These are phyloP conservation scores for Falciphora oryzae DNA, from an alignment of 2,329 filamentous ascomycete genomes.

Conservation along the genomic window DNA sequence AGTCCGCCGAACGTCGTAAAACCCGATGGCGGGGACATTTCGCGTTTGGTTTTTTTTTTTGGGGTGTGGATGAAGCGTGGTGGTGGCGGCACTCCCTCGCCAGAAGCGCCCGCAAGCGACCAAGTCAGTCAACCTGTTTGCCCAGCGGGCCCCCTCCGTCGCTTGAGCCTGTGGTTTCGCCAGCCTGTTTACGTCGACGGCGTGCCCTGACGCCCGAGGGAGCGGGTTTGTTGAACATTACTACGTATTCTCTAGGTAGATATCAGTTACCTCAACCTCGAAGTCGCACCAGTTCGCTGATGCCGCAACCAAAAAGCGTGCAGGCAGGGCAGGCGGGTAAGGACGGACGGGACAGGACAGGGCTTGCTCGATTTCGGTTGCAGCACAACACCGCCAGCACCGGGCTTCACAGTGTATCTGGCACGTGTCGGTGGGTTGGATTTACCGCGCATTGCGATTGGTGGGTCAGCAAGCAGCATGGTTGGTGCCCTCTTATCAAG, in stretches of 20 bases:
- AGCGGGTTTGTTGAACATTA: background rate
- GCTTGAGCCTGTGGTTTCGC: background rate
- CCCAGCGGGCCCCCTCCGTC: background rate
- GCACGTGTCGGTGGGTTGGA: background rate
- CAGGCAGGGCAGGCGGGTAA: too few relatives aligned
- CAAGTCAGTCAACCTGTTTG: background rate
- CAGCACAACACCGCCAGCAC: background rate
- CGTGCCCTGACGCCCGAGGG: background rate
- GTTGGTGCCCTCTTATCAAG: conserved; percentile 1
- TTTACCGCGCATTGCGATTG: background rate
- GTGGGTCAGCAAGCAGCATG: background rate
- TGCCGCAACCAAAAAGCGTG: too few relatives aligned
- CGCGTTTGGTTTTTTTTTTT: background rate
- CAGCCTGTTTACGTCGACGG: background rate
- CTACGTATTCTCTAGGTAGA: too few relatives aligned
- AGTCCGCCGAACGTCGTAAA: background rate
- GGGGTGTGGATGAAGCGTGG: too few relatives aligned
- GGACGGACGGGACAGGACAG: too few relatives aligned
- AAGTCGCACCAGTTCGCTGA: background rate
- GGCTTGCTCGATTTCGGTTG: background rate
- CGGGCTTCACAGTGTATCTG: background rate
- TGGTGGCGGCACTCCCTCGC: background rate
- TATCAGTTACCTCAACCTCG: too few relatives aligned
- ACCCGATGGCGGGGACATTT: background rate
- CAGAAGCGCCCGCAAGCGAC: background rate